Evolutionary conservation across 1,284 basidiomycete genomes (phyloP).

Genomic region (Cystobasidium sp.): DNA sequence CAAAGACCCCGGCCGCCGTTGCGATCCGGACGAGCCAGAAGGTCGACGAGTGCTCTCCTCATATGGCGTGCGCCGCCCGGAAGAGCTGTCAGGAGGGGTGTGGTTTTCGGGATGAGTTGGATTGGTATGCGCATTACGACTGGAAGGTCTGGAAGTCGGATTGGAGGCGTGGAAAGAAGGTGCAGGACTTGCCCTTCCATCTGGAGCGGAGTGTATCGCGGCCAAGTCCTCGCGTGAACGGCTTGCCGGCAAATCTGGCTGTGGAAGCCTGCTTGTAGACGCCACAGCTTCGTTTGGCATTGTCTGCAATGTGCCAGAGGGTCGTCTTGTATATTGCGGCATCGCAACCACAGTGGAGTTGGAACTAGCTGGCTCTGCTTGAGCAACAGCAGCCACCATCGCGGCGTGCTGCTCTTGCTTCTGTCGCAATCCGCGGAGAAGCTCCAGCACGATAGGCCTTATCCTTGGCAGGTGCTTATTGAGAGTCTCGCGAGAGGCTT

Average conservation of each 20-base stretch:
- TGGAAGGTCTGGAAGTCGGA: slow-evolving; percentile 37
- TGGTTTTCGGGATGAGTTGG: background rate
- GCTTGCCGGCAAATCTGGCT: slow-evolving; percentile 4
- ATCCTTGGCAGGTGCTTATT: slow-evolving; percentile 89
- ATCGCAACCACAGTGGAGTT: background rate
- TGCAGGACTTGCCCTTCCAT: slow-evolving; percentile 40
- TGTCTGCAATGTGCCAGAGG: background rate
- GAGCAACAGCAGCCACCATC: slow-evolving; percentile 30
- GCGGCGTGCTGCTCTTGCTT: slow-evolving; percentile 66
- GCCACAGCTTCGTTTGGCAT: slow-evolving; percentile 11
- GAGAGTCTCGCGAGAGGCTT: slow-evolving; percentile 81
- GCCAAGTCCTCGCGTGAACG: slow-evolving; percentile 20
- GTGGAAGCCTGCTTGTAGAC: slow-evolving; percentile 12
- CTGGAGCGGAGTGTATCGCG: background rate
- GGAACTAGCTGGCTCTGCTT: slow-evolving; percentile 5
- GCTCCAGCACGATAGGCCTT: slow-evolving; percentile 86
- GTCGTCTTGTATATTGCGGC: slow-evolving; percentile 14
- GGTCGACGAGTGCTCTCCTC: slow-evolving; percentile 31
- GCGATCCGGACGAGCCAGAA: slow-evolving; percentile 41
- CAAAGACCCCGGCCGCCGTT: slow-evolving; percentile 32
- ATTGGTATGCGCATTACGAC: slow-evolving; percentile 12
- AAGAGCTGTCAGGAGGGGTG: slow-evolving; percentile 15
- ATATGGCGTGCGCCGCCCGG: slow-evolving; percentile 37
- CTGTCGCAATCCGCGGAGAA: slow-evolving; percentile 85
- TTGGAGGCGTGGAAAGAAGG: slow-evolving; percentile 41